Conservation (phyloP, 2,329 filamentous ascomycete genomes). For the Massarina eburnea region DNA sequence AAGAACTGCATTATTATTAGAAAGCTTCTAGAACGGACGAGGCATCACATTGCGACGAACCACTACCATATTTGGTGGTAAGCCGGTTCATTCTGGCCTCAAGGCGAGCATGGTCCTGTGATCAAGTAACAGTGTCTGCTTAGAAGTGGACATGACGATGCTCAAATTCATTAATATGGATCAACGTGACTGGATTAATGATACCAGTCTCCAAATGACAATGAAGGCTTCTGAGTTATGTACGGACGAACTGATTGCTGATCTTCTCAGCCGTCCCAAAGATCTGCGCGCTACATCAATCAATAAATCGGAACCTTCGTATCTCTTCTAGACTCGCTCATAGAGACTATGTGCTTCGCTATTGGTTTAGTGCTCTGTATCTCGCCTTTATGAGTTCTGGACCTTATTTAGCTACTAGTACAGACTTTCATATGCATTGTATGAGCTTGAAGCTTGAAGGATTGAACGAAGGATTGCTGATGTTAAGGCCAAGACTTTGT, state of each 20-base stretch:
- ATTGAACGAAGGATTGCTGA: constrained; percentile 40
- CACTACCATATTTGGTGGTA: constrained; percentile 25
- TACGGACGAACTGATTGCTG: constrained; percentile 39
- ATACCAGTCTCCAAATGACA: too few species aligned
- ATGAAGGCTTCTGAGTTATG: constrained; percentile 38
- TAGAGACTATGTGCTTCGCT: constrained; percentile 45
- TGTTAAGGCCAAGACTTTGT: constrained; percentile 40
- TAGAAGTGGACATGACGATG: constrained; percentile 20
- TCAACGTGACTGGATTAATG: constrained; percentile 21
- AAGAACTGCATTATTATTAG: too few species aligned
- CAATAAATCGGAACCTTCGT: constrained; percentile 42
- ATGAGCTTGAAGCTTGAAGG: constrained; percentile 50
- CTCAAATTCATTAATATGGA: constrained; percentile 34
- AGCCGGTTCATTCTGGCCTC: constrained; percentile 30
- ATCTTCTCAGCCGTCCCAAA: too few species aligned
- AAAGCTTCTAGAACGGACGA: too few species aligned
- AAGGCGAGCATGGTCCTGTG: constrained; percentile 30
- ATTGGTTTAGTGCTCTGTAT: constrained; percentile 48
- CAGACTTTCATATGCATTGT: constrained; percentile 55
- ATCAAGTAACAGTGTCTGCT: constrained; percentile 24
- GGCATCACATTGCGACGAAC: too few species aligned
- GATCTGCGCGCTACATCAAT: too few species aligned
- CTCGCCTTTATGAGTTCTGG: constrained; percentile 36
- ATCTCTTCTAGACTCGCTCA: constrained; percentile 44
- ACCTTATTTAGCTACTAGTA: constrained; percentile 43